phyloP scores from a whole-genome alignment of 176 grass and related monocot species.

The Aegilops longissima region DNA sequence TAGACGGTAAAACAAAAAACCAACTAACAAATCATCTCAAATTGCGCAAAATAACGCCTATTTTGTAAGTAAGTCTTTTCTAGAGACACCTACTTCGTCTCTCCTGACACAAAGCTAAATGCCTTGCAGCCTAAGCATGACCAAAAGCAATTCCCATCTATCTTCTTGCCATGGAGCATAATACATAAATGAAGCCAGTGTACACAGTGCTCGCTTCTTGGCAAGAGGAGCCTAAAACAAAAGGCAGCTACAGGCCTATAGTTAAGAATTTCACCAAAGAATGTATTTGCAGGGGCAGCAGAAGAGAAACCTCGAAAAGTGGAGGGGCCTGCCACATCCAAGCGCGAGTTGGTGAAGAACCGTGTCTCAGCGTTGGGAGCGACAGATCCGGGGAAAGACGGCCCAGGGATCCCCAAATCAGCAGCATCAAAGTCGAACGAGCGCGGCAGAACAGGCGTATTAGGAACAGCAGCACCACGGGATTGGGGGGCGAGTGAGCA shows the following conservation, averaged over 20 bases:
- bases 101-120: not conserved
- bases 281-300: not conserved
- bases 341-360: not conserved
- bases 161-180: not conserved
- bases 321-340: not conserved
- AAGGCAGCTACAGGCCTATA: not conserved
- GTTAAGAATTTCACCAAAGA: conserved; percentile 3
- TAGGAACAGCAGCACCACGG: not conserved
- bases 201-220: not conserved
- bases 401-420: conserved; percentile 6
- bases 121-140: not conserved
- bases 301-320: not conserved
- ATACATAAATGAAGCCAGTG: not conserved
- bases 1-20: not conserved
- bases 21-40: not conserved
- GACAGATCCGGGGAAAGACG: not conserved
- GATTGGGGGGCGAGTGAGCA: not conserved
- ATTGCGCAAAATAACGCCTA: not conserved
- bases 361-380: not conserved
- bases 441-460: conserved; percentile 19
- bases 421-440: not conserved
- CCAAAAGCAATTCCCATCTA: not conserved
- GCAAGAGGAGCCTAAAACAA: not conserved
- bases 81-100: not conserved
- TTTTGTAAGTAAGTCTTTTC: not conserved